Conservation (phyloP, 495 filamentous ascomycete species). For the Beverwykella pulmonaria region DNA sequence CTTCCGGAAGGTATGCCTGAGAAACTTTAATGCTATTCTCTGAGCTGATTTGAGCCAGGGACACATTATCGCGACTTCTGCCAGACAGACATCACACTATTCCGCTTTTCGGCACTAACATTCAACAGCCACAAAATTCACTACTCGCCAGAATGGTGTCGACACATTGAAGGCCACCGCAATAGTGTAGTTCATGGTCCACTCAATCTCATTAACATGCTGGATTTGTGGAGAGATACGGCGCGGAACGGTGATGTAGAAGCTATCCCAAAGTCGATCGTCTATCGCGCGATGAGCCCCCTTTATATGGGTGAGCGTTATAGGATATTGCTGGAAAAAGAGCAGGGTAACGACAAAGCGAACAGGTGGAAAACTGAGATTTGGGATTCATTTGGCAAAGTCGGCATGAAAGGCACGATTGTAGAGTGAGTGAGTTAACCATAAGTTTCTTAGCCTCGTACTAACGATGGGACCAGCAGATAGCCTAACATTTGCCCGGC, state of each 20-base stretch:
- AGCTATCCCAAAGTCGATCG: constrained; percentile 54
- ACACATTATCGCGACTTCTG: constrained; percentile 49
- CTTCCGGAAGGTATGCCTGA: constrained; percentile 30
- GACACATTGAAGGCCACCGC: constrained; percentile 61
- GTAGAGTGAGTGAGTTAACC: not conserved
- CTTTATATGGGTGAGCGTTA: constrained; percentile 62
- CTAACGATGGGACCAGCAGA: too few species aligned
- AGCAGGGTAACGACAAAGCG: constrained; percentile 30
- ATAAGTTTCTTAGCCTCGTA: too few species aligned
- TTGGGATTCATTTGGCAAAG: constrained; percentile 27
- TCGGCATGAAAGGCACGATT: constrained; percentile 23
- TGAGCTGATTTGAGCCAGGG: not conserved
- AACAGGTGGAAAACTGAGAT: constrained; percentile 32
- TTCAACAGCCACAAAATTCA: constrained; percentile 77
- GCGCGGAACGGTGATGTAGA: constrained; percentile 19
- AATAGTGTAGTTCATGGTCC: constrained; percentile 66
- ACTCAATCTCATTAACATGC: constrained; percentile 64
- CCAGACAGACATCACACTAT: constrained; percentile 62
- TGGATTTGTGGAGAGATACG: constrained; percentile 65
- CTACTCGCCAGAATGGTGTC: constrained; percentile 63
- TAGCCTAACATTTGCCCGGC: too few species aligned
- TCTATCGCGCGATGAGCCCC: constrained; percentile 62
- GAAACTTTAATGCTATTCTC: too few species aligned
- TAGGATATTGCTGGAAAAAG: constrained; percentile 50
- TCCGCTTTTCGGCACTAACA: constrained; percentile 72